Base-by-base conservation (phyloP, 2,329 filamentous ascomycete species). In the Nothophaeocryptopus gaeumannii region DNA sequence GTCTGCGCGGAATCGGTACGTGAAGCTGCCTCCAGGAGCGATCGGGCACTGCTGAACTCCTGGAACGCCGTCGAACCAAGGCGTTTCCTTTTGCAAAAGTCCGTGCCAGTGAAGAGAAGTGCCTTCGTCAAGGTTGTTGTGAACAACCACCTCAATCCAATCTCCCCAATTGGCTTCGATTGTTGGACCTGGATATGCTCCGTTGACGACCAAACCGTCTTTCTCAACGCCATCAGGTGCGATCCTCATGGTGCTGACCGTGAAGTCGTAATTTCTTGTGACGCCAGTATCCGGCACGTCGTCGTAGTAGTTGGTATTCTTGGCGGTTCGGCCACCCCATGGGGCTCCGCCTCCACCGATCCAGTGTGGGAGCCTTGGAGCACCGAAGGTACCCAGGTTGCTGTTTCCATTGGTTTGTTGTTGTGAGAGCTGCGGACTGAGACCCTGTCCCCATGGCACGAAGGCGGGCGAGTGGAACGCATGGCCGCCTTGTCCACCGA, bases 81-180 rank as follows among this genome's bases (percentile, higher is more conserved):
- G 83, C 0, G 77, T 81, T 50, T 74, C 78, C 52, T 67, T 78
- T 54, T 74, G 74, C 29, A 70, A 66, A 3, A 78, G 54, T 7
- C 76, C 76, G 50, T 78, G 76, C 75, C 75, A 74, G 14, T 81
- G 74, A 70, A 78, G 75, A 1, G 76, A 74, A 1, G 70, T 80
- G 1, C 71, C 71, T 51, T 73, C 70, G 26, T 54, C 15, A 34
- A 72, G 58, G 11, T 58, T 50, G 59, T 74, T 74, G 53, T 61
- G 54, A 2, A 69, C 63, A 3, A 54, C 61, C 29, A 68, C 61
- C n/a, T 65, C 56, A 34, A 69, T 63, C 64, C 62, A 67, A 47
- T 69, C 67, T 30, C 64, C 63, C 60, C 63, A 66, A 42, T 68
- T 67, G 12, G 65, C 67, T 50, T 67, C 64, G 34, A 69, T 65